Base-by-base conservation (phyloP, 2,329 filamentous ascomycete genomes). In the Ambrosiella beaveri region DNA sequence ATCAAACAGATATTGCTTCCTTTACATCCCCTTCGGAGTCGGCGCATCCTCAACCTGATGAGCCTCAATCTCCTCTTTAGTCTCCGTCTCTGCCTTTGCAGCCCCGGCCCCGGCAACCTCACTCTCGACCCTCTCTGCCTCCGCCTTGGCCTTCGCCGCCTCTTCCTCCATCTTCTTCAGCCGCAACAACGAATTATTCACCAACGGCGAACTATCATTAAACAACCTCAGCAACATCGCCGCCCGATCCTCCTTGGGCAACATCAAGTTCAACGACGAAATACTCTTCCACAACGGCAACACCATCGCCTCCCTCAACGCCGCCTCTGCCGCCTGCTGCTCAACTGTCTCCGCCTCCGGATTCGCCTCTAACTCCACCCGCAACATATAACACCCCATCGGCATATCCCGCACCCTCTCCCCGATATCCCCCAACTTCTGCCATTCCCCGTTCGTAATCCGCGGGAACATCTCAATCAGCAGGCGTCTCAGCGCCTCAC, bases 381-480 rank as follows among this genome's bases (percentile, higher is more conserved):
- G 80, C 15, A 98, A 75, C 49, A 98, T 86, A 68, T 87, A 95
- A 73, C 93, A 98, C 35, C 93, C 93, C 82, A 94, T 90, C 49
- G 79, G 79, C 9, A 96, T 81, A 62, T 88, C 82, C 52, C 82
- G 76, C 1, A 94, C 85, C 56, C 84, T 79, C 71, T 90, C 85
- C 61, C 88, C 90, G 61, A 97, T 91, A 74, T 97, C 93, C 61
- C 85, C 85, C 40, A 96, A 80, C 54, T 81, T 76, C 68, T 81
- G 77, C 80, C 84, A 90, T 59, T 80, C 84, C 57, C 83, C 81
- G 60, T 84, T 81, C 62, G 81, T 76, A 61, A 97, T 82, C 68
- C 88, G 90, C 56, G 91, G 90, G 73, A 98, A 98, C 88, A 98
- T 95, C 72, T 98, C 91, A 57, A 90, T 84, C 53, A 98, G 79